Conservation (phyloP, 331 rosid species). For the Quercus lobata region DNA sequence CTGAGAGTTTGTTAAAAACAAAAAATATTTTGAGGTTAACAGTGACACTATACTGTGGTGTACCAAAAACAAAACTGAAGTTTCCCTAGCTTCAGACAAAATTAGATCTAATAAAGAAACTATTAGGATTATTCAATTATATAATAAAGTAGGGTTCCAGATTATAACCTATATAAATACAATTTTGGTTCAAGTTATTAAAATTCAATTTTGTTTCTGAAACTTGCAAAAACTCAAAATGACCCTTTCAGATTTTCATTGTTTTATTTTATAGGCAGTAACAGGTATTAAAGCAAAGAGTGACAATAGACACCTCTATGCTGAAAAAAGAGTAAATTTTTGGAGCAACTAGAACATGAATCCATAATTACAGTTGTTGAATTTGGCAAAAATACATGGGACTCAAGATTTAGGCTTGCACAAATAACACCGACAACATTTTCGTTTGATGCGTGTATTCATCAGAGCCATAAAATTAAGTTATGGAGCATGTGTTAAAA, state of each 20-base stretch:
- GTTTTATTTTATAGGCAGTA: not conserved
- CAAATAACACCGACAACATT: not conserved
- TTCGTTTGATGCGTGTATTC: not conserved
- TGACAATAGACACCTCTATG: not conserved
- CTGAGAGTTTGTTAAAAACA: not conserved
- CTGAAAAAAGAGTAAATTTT: not conserved
- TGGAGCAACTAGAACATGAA: not conserved
- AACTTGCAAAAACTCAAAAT: not conserved
- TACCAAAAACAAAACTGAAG: not conserved
- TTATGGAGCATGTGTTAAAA: not conserved
- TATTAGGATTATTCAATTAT: not conserved
- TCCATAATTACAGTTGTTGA: not conserved
- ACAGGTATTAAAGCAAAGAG: not conserved
- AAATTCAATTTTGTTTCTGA: not conserved
- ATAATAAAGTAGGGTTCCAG: not conserved
- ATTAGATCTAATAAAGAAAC: not conserved
- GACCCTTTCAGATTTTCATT: not conserved
- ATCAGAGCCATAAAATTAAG: not conserved
- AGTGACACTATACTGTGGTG: not conserved
- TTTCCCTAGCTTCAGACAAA: not conserved
- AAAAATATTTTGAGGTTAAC: not conserved
- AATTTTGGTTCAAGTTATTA: not conserved
- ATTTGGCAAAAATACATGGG: not conserved
- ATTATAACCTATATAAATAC: not conserved
- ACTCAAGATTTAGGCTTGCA: not conserved